Conservation (phyloP, 176 grass and related monocot species). For the Avena sativa region DNA sequence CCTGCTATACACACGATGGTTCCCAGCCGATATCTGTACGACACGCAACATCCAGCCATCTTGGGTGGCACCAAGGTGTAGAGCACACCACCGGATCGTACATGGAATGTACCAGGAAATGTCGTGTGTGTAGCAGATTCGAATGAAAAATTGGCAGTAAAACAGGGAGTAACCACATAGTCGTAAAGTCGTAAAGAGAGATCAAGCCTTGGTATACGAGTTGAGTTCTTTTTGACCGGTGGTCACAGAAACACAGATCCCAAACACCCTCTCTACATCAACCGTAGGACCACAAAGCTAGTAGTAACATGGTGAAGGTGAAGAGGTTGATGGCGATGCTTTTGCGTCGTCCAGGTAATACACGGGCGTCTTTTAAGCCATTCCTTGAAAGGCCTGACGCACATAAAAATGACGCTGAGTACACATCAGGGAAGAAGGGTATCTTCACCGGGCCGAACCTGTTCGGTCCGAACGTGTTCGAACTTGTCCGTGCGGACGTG, state of each 20-base stretch:
- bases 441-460: too few species aligned
- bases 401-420: background rate
- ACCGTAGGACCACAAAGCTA: background rate
- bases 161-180: background rate
- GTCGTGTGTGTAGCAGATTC: too few species aligned
- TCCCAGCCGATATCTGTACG: too few species aligned
- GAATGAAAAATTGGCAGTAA: too few species aligned
- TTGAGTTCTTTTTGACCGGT: conserved; percentile 37
- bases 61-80: too few species aligned
- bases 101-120: too few species aligned
- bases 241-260: background rate
- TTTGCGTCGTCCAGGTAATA: background rate
- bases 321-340: background rate
- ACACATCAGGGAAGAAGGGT: too few species aligned
- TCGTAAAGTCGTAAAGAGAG: conserved; percentile 1
- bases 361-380: background rate
- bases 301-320: background rate
- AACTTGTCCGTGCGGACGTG: too few species aligned
- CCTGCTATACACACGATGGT: too few species aligned
- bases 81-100: too few species aligned
- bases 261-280: background rate
- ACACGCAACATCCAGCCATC: too few species aligned
- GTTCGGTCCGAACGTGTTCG: too few species aligned
- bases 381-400: background rate
- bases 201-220: conserved; percentile 29